Evolutionary conservation across 2,329 filamentous ascomycete genomes (phyloP).

Genomic region (Aspergillus sp.): DNA sequence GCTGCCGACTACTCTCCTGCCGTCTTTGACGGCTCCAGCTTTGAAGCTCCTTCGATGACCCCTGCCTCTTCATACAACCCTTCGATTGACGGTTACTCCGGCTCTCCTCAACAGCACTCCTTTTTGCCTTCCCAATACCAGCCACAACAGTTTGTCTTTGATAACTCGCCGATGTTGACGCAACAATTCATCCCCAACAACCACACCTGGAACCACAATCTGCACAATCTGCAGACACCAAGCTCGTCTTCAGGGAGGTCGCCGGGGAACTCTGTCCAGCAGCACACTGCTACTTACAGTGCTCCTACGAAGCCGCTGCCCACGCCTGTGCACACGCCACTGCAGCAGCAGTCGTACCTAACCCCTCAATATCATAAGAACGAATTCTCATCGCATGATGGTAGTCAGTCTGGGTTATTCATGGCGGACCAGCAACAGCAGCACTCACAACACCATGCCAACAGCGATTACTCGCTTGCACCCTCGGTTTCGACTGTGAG

Average conservation of each 20-base stretch:
- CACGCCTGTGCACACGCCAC: conserved; percentile 60
- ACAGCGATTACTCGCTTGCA: conserved; percentile 55
- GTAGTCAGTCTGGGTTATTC: conserved; percentile 52
- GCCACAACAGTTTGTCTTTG: conserved; percentile 29
- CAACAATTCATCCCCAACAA: conserved; percentile 42
- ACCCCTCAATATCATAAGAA: conserved; percentile 52
- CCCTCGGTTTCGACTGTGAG: conserved; percentile 65
- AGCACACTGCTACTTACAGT: conserved; percentile 38
- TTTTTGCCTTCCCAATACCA: conserved; percentile 35
- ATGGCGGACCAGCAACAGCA: conserved; percentile 54
- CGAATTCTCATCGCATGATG: conserved; percentile 48
- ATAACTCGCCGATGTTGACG: conserved; percentile 45
- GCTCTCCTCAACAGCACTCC: conserved; percentile 37
- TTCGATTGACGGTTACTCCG: conserved; percentile 39
- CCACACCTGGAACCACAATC: conserved; percentile 41
- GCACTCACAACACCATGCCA: conserved; percentile 44
- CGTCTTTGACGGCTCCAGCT: conserved; percentile 33
- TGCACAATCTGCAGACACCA: conserved; percentile 47
- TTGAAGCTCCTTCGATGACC: conserved; percentile 48
- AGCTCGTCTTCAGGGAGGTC: conserved; percentile 49
- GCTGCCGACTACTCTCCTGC: conserved; percentile 30
- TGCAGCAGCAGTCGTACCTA: conserved; percentile 57
- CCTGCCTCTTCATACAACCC: conserved; percentile 44
- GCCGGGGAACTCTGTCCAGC: conserved; percentile 45
- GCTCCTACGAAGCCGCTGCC: conserved; percentile 58